phyloP scores from a whole-genome alignment of 2,329 filamentous ascomycete species.

The Leptosphaerulina australis region DNA sequence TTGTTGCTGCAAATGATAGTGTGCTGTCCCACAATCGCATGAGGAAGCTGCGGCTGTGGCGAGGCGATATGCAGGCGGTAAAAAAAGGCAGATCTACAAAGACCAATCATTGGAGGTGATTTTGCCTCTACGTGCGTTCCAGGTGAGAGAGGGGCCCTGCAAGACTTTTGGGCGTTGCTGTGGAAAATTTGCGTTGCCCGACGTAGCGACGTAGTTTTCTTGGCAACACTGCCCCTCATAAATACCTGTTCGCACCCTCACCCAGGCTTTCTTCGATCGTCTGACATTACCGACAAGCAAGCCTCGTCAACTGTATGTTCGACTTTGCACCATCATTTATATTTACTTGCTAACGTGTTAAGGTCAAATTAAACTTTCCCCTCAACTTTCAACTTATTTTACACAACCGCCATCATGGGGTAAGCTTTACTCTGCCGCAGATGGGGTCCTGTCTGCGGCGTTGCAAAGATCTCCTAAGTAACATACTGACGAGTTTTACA shows the following conservation, averaged over 20 bases:
- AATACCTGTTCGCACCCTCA: not conserved
- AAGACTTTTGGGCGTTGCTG: constrained; percentile 19
- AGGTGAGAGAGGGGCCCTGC: constrained; percentile 15
- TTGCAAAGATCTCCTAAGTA: no score
- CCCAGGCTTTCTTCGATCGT: not conserved
- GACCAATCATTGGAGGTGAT: constrained; percentile 20
- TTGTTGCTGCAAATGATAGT: constrained; percentile 16
- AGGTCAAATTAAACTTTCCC: constrained; percentile 11
- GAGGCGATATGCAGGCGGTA: constrained; percentile 26
- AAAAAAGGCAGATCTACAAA: constrained; percentile 12
- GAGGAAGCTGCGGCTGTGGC: constrained; percentile 34
- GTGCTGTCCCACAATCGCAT: constrained; percentile 24
- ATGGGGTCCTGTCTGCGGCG: no score
- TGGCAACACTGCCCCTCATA: not conserved
- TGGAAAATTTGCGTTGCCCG: constrained; percentile 10
- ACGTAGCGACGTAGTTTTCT: constrained; percentile 1
- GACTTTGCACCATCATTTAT: no score
- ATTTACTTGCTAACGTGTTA: not conserved
- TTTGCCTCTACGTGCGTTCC: constrained; percentile 10
- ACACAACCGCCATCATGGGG: constrained; percentile 65
- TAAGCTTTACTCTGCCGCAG: constrained; percentile 53
- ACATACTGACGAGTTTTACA: constrained; percentile 53
- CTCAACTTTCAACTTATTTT: constrained; percentile 39
- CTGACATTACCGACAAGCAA: not conserved
- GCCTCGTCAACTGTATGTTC: not conserved